These are phyloP conservation scores for Coniella lustricola DNA, from an alignment of 2,329 filamentous ascomycete species.

Conservation along the genomic window DNA sequence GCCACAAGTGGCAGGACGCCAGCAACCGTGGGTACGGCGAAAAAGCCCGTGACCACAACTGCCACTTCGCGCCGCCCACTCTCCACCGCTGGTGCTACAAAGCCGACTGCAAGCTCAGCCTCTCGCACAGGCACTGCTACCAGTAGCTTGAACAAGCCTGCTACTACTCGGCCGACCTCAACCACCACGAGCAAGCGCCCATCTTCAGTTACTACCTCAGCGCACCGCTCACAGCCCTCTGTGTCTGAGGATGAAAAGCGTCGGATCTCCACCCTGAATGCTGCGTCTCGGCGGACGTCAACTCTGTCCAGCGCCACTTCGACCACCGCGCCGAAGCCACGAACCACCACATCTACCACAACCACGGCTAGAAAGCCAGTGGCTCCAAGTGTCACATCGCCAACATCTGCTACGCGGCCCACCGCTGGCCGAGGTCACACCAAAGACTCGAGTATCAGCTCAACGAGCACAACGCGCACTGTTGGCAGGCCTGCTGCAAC, in stretches of 20 bases:
- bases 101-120: slow-evolving; percentile 24
- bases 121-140: slow-evolving; percentile 22
- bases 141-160: slow-evolving; percentile 24
- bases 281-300: slow-evolving; percentile 28
- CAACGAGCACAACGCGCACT: slow-evolving; percentile 23
- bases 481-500: slow-evolving; percentile 28
- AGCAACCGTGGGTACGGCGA: slow-evolving; percentile 17
- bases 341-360: slow-evolving; percentile 20
- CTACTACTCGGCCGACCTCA: slow-evolving; percentile 24
- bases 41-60: slow-evolving; percentile 19
- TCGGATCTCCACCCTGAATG: slow-evolving; percentile 19
- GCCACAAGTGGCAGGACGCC: slow-evolving; percentile 15
- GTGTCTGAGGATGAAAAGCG: slow-evolving; percentile 32
- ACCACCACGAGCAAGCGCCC: slow-evolving; percentile 25
- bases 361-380: slow-evolving; percentile 31
- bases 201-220: slow-evolving; percentile 22
- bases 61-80: slow-evolving; percentile 21
- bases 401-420: slow-evolving; percentile 24
- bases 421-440: slow-evolving; percentile 27
- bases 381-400: slow-evolving; percentile 27
- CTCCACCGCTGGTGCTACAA: slow-evolving; percentile 22
- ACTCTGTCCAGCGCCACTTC: slow-evolving; percentile 19
- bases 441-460: slow-evolving; percentile 17
- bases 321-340: slow-evolving; percentile 22
- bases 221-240: slow-evolving; percentile 27